Conservation (phyloP, 176 grass and related monocot genomes). For the Urochloa ruziziensis region DNA sequence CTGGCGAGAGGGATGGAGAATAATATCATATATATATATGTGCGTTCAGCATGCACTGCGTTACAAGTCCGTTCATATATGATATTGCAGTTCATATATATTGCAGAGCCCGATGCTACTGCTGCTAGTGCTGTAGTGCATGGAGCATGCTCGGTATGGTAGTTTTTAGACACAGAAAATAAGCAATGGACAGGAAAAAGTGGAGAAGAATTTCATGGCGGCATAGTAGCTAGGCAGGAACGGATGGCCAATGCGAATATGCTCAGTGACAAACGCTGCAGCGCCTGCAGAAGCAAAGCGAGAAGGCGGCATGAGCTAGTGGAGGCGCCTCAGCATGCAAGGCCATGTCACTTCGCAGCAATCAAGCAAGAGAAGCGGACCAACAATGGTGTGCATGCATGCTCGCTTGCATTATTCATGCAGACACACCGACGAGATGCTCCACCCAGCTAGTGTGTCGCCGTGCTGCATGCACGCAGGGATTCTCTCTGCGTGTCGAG, state of each 20-base stretch:
- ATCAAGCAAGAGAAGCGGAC: neutral
- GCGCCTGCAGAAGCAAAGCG: constrained; percentile 30
- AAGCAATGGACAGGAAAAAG: neutral
- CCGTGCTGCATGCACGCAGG: no score
- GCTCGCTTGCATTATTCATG: neutral
- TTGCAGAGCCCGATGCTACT: neutral
- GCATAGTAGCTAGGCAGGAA: neutral
- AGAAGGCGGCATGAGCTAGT: constrained; percentile 41
- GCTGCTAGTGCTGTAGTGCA: neutral
- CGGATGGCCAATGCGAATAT: neutral
- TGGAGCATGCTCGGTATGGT: neutral
- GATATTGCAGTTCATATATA: no score
- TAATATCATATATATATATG: no score
- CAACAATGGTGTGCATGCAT: neutral
- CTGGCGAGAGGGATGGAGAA: neutral
- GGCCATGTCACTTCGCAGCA: constrained; percentile 34
- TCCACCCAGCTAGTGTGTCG: no score
- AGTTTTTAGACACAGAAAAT: neutral
- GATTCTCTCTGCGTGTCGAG: no score
- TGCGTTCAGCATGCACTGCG: neutral
- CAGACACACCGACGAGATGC: neutral
- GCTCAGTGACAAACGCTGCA: constrained; percentile 7
- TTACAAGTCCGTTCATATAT: no score
- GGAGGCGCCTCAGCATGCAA: constrained; percentile 37
- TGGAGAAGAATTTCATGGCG: constrained; percentile 1